Conservation (phyloP, 345 rosid genomes). For the Pistacia atlantica region DNA sequence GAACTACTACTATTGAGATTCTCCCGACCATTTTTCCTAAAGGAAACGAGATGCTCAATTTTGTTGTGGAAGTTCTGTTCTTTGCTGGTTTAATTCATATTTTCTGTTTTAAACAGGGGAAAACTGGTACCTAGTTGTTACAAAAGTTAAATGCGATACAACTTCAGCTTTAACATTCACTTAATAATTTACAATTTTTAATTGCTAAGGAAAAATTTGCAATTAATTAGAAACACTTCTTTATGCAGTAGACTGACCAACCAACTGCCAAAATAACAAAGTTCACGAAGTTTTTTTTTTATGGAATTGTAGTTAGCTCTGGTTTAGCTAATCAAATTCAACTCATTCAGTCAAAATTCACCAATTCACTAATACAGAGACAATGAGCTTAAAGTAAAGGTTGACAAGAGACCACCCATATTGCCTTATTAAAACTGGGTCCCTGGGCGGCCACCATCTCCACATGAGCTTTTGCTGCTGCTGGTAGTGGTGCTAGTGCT, state of each 20-base stretch:
- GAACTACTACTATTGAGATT: too few relatives aligned
- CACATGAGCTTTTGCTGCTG: constrained; percentile 26
- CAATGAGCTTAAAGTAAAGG: neutral
- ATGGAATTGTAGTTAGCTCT: neutral
- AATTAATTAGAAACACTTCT: neutral
- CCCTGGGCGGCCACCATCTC: constrained; percentile 15
- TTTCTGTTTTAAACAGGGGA: too few relatives aligned
- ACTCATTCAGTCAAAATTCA: neutral
- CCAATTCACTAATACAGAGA: neutral
- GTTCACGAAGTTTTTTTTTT: neutral
- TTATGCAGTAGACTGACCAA: neutral
- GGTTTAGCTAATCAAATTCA: neutral
- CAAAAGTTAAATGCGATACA: too few relatives aligned
- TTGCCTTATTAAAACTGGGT: constrained; percentile 17
- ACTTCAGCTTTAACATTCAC: too few relatives aligned
- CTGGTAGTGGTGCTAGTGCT: constrained; percentile 27
- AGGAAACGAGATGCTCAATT: too few relatives aligned
- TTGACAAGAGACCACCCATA: neutral
- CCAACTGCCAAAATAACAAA: neutral
- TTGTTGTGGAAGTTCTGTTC: too few relatives aligned
- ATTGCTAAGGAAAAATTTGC: too few relatives aligned
- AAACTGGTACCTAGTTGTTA: too few relatives aligned
- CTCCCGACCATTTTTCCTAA: too few relatives aligned
- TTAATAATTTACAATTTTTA: too few relatives aligned
- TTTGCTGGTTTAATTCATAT: too few relatives aligned